Evolutionary conservation across 345 rosid genomes (phyloP), one percentile per base, ranked within the genome.

Genomic region (Arabis hirsuta): DNA sequence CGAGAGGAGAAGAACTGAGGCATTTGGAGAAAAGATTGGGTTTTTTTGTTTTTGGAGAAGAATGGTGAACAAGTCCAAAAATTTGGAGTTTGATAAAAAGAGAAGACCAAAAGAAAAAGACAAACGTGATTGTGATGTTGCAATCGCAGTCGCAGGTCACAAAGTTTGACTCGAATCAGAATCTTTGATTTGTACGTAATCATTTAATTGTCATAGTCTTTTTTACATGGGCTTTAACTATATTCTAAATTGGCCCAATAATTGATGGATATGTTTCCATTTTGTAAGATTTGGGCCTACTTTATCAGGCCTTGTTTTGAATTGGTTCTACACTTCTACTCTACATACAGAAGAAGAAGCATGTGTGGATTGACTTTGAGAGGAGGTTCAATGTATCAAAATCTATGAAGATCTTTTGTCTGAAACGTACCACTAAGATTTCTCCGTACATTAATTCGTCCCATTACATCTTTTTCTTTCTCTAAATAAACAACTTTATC

Each of bases 341-440:
- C 31, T 27, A 16, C 3, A 57, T 38, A 10, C 44, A 46, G 24
- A 31, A 22, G 38, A 36, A 34, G 16, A 19, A 22, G 31, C 34
- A 9, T 45, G 34, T 32, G 36, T 32, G 42, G 42, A 34, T 34
- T 54, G 36, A 54, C 26, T 51, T 55, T 5, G 50, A 26, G 22
- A 48, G 36, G 55, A 74, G 56, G 73, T 67, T 67, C 78, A 48
- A 58, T 73, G 78, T 41, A 73, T 57, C 66, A 57, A 73, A 73
- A 39, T 48, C 50, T 20, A 59, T 52, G 32, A 59, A 73, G 38
- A 65, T 73, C 68, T 74, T 52, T 48, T 73, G 67, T 66, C 47
- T 50, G 61, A 50, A 50, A 57, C 48, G 67, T 74, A 67, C 73
- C 20, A 59, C 41, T 38, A 27, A 55, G 62, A 67, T 67, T 22